Evolutionary conservation across 2,329 filamentous ascomycete species (phyloP), one percentile per base, ranked within the genome.

Genomic region (Calonectria montana): DNA sequence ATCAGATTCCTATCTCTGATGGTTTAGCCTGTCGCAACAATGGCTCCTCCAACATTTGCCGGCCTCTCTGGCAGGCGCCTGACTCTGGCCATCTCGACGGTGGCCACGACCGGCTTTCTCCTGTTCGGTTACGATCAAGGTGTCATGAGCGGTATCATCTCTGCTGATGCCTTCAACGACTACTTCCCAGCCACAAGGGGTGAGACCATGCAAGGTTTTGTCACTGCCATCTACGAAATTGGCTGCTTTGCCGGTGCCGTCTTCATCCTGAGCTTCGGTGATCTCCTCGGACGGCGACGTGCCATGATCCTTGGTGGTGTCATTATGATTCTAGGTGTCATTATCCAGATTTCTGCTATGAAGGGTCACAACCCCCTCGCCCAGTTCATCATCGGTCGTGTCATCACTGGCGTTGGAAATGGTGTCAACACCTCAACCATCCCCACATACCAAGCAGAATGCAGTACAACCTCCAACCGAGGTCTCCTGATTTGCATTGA

Each of bases 31-130:
- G 21, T 59, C 35, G 41, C 47, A 70, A 82, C 35, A 45, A 90
- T 90, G 88, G 84, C 87, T 74, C 86, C 88, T 74, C 88, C 88
- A 64, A 87, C 79, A 21, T 92, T 86, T 79, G 87, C 89, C 80
- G 91, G 91, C 81, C 84, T 92, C 71, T 88, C 87, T 41, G 91
- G 91, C 80, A 86, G 84, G 75, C 84, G 83, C 43, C 85, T 93
- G 65, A 89, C 88, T 21, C 76, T 91, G 72, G 84, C 87, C 45
- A 87, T 93, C 57, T 91, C 91, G 1, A 86, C 88, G n/a, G 87
- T 93, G 29, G 90, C 91, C 4, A 92, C 91, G 0, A 91, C 89
- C 62, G 91, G 89, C 25, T 91, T 92, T 83, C 80, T 91, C 31
- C 85, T 90, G n/a, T 90, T 90, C 72, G 88, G 88, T 68, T 90